A percentile compares a stretch with the other conserved stretches of the same genome.
Evolutionary conservation across 805 yeast genomes (phyloP).

Genomic region (Ogataea glucozyma): DNA sequence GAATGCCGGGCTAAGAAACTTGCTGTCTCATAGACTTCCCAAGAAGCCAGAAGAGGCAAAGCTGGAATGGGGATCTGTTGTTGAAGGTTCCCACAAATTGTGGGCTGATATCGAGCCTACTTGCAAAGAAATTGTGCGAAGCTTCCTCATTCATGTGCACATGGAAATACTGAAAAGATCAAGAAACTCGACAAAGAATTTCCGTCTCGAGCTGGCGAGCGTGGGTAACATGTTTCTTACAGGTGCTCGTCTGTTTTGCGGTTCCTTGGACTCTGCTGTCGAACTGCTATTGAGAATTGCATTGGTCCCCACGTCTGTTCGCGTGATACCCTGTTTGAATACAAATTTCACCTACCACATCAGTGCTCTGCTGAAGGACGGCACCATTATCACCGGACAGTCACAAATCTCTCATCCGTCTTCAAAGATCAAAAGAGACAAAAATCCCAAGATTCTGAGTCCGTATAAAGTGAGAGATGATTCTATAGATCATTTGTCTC

Average conservation of each 20-base stretch:
- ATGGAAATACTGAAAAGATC: slow-evolving; percentile 72
- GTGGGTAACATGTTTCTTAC: slow-evolving; percentile 83
- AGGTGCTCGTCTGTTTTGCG: slow-evolving; percentile 78
- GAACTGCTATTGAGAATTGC: slow-evolving; percentile 71
- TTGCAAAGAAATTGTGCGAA: slow-evolving; percentile 68
- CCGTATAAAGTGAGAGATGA: slow-evolving; percentile 18
- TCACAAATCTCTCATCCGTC: slow-evolving; percentile 89
- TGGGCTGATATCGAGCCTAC: slow-evolving; percentile 66
- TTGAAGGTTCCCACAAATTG: slow-evolving; percentile 72
- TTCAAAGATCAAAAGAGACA: slow-evolving; percentile 2
- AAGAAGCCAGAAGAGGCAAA: slow-evolving; percentile 53
- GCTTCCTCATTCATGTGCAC: slow-evolving; percentile 78
- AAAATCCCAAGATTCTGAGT: not conserved
- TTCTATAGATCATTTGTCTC: slow-evolving; percentile 23
- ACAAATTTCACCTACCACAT: slow-evolving; percentile 87
- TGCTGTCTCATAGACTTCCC: slow-evolving; percentile 54
- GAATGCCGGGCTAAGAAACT: slow-evolving; percentile 36
- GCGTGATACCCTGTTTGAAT: slow-evolving; percentile 78
- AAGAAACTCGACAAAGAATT: slow-evolving; percentile 55
- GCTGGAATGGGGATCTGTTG: slow-evolving; percentile 71
- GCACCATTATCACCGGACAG: slow-evolving; percentile 81
- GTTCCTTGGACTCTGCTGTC: slow-evolving; percentile 81
- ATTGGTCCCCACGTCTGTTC: slow-evolving; percentile 50
- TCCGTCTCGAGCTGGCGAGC: slow-evolving; percentile 75
- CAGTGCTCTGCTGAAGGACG: slow-evolving; percentile 70